These are phyloP conservation scores for Coemansia sp. DNA, from an alignment of 192 early-diverging fungal species.

Conservation along the genomic window DNA sequence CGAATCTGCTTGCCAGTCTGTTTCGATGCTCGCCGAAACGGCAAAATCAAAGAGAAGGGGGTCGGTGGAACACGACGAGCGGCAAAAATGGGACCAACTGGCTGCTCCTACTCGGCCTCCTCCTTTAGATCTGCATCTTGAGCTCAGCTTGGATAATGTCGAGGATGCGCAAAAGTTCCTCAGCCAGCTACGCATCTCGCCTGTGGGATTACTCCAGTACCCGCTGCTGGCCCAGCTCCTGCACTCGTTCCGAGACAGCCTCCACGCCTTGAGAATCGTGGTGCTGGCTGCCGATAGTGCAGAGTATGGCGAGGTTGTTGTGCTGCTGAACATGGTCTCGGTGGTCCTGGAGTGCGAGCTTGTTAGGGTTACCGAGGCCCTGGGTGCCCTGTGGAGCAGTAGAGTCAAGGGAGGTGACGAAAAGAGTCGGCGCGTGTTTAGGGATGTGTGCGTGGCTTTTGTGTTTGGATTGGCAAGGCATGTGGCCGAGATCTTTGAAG, in stretches of 20 bases:
- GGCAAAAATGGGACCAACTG: constrained; percentile 29
- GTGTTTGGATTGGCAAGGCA: constrained; percentile 42
- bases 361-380: constrained; percentile 12
- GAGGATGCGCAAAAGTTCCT: constrained; percentile 17
- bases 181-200: constrained; percentile 30
- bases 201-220: constrained; percentile 45
- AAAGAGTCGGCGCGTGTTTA: neutral
- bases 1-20: constrained; percentile 5
- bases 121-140: constrained; percentile 12
- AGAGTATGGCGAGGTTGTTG: constrained; percentile 7
- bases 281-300: constrained; percentile 35
- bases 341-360: constrained; percentile 45
- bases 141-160: neutral
- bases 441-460: constrained; percentile 32
- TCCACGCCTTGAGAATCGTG: constrained; percentile 41
- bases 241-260: constrained; percentile 38
- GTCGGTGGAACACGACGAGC: neutral
- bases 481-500: constrained; percentile 44
- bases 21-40: neutral
- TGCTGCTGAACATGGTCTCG: constrained; percentile 34
- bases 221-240: constrained; percentile 36
- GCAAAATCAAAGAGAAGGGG: neutral
- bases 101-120: constrained; percentile 28
- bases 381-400: constrained; percentile 14
- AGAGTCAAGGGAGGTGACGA: neutral